Evolutionary conservation across 1,284 basidiomycete species (phyloP).

Genomic region (Violaceomyces palustris): DNA sequence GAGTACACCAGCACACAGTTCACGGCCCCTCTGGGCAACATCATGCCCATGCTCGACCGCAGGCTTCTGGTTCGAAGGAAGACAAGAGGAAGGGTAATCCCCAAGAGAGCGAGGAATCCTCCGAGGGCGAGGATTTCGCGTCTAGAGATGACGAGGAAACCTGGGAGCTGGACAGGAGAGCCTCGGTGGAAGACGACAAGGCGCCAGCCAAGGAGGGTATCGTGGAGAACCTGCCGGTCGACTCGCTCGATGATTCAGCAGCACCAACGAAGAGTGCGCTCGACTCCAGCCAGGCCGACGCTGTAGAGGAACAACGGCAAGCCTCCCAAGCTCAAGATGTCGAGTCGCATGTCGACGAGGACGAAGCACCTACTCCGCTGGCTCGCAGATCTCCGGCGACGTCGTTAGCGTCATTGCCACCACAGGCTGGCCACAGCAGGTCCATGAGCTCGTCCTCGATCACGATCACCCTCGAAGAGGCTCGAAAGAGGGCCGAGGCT

Average conservation of each 20-base stretch:
- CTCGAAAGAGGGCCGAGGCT: slow-evolving; percentile 28
- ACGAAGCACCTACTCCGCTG: not conserved
- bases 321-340: no score
- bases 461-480: slow-evolving; percentile 39
- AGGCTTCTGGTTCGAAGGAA: no score
- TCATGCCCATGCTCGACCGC: no score
- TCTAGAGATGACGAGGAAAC: slow-evolving; percentile 26
- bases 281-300: no score
- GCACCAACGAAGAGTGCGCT: no score
- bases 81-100: not conserved
- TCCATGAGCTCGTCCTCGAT: slow-evolving; percentile 12
- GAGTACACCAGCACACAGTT: no score
- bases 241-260: no score
- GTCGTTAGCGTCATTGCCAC: not conserved
- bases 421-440: not conserved
- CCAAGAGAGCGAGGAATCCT: not conserved
- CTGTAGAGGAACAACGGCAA: no score
- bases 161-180: slow-evolving; percentile 25
- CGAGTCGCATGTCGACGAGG: slow-evolving; percentile 1
- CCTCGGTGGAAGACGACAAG: slow-evolving; percentile 3
- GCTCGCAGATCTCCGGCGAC: not conserved
- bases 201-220: not conserved
- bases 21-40: no score
- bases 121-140: no score
- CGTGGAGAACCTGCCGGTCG: no score